phyloP scores from a whole-genome alignment of 805 yeast species.

The Suhomyces pyralidae region DNA sequence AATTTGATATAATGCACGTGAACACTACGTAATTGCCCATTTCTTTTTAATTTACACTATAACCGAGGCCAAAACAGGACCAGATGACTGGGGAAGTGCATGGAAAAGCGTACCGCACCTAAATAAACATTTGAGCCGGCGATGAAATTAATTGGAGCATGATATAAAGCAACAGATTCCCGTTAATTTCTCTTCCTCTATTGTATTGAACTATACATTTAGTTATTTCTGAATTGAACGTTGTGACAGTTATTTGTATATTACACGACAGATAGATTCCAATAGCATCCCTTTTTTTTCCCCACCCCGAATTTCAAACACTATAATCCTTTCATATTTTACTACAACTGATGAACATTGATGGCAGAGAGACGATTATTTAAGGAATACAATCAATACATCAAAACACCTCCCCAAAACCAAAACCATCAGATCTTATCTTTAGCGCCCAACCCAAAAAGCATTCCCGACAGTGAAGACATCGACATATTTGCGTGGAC shows the following conservation, averaged over 20 bases:
- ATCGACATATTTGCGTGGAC: constrained; percentile 51
- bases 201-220: not conserved
- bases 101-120: not conserved
- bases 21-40: not conserved
- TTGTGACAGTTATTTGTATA: not conserved
- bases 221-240: not conserved
- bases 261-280: not conserved
- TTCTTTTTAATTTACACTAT: not conserved
- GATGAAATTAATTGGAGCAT: not conserved
- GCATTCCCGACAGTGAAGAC: constrained; percentile 11
- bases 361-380: constrained; percentile 43
- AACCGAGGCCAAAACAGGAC: not conserved
- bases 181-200: not conserved
- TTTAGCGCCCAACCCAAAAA: constrained; percentile 41
- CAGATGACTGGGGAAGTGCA: not conserved
- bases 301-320: not conserved
- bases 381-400: constrained; percentile 35
- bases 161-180: not conserved
- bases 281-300: not conserved
- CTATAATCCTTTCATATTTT: no score
- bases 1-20: not conserved
- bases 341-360: not conserved
- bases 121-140: not conserved
- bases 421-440: constrained; percentile 37
- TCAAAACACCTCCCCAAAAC: constrained; percentile 22